Evolutionary conservation across 108 stramenopile genomes (phyloP).

Genomic region (Skeletonema costatum): DNA sequence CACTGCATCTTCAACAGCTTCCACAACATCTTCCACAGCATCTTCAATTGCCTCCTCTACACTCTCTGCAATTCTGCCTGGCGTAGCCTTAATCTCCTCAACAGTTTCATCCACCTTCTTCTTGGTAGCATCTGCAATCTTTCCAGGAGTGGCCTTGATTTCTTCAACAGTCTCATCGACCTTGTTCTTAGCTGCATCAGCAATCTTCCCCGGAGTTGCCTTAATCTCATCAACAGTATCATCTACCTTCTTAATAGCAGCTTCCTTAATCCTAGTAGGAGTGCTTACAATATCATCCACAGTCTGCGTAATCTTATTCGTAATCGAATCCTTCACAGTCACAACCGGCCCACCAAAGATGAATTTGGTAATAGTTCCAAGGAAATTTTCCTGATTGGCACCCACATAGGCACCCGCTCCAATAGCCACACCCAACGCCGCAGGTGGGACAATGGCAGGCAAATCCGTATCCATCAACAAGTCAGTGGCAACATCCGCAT

Average conservation of each 20-base stretch:
- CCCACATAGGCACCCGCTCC: slow-evolving; percentile 40
- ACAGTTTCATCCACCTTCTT: slow-evolving; percentile 56
- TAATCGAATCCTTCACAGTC: slow-evolving; percentile 24
- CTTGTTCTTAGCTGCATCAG: slow-evolving; percentile 7
- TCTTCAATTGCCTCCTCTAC: slow-evolving; percentile 63
- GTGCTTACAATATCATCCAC: slow-evolving; percentile 39
- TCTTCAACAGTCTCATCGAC: slow-evolving; percentile 1
- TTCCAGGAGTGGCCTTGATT: slow-evolving; percentile 27
- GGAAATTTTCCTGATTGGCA: slow-evolving; percentile 31
- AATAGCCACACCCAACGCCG: slow-evolving; percentile 37
- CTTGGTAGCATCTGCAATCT: slow-evolving; percentile 48
- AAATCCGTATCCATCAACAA: slow-evolving; percentile 26
- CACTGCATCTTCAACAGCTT: slow-evolving; percentile 66
- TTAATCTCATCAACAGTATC: slow-evolving; percentile 66
- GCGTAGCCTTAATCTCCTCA: slow-evolving; percentile 74
- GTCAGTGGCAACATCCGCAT: slow-evolving; percentile 33
- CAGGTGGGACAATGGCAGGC: slow-evolving; percentile 51
- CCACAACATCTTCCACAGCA: slow-evolving; percentile 54
- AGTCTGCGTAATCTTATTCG: slow-evolving; percentile 22
- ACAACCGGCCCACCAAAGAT: slow-evolving; percentile 48
- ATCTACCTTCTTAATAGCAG: slow-evolving; percentile 48
- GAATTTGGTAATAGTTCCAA: slow-evolving; percentile 47
- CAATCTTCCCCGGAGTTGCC: slow-evolving; percentile 47
- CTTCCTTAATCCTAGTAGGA: slow-evolving; percentile 32
- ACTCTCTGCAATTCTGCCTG: slow-evolving; percentile 62